A percentile compares a stretch with the other conserved stretches of the same genome.
phyloP scores from a whole-genome alignment of 352 stramenopile genomes.

The Globisporangium barbulae region DNA sequence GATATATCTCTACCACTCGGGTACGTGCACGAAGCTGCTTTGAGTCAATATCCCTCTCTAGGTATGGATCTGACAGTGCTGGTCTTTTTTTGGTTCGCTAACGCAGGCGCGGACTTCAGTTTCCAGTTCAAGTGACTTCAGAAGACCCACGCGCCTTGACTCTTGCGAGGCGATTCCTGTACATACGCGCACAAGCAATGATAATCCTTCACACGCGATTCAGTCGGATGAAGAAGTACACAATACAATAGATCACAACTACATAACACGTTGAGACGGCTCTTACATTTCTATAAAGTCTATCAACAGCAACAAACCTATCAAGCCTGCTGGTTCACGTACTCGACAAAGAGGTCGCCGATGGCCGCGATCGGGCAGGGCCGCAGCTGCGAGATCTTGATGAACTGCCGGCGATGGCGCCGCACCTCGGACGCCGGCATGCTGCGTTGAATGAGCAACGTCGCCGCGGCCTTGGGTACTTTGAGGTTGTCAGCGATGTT shows the following conservation, averaged over 20 bases:
- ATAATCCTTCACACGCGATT: no score
- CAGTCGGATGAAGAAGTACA: no score
- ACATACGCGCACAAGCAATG: no score
- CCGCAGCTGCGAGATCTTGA: constrained; percentile 72
- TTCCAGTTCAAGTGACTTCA: constrained; percentile 26
- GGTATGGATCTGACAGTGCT: background rate
- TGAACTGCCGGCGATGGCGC: constrained; percentile 75
- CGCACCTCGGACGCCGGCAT: constrained; percentile 58
- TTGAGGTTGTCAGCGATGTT: constrained; percentile 46
- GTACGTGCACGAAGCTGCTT: background rate
- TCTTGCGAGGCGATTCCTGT: no score
- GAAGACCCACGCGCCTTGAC: background rate
- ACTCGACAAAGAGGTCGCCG: constrained; percentile 68
- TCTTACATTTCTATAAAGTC: background rate
- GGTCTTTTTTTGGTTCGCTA: background rate
- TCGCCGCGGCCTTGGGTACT: constrained; percentile 28
- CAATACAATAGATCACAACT: no score
- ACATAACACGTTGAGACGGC: no score
- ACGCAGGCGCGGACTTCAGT: constrained; percentile 17
- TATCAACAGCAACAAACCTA: background rate
- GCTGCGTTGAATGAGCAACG: constrained; percentile 39
- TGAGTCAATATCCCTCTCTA: background rate
- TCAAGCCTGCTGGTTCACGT: constrained; percentile 72
- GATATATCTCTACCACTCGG: constrained; percentile 12
- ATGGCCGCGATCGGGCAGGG: constrained; percentile 53